These are phyloP conservation scores for Linnemannia elongata DNA, from an alignment of 192 early-diverging fungal genomes.

Conservation along the genomic window DNA sequence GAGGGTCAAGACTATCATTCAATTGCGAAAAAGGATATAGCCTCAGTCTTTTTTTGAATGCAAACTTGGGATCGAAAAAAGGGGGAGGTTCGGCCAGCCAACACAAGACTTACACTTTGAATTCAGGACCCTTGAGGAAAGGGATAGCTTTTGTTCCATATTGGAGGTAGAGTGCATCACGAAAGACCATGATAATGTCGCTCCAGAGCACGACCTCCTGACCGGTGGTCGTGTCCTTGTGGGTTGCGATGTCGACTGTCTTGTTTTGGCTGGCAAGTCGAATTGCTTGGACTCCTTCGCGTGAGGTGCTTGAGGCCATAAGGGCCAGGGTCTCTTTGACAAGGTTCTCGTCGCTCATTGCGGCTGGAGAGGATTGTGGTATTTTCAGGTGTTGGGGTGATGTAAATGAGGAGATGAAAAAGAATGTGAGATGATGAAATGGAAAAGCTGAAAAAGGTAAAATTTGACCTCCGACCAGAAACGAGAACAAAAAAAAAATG, in stretches of 20 bases:
- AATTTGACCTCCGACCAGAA: too few species aligned
- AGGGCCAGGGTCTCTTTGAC: background rate
- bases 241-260: background rate
- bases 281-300: background rate
- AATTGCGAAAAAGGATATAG: background rate
- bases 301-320: background rate
- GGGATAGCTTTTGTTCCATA: background rate
- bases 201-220: background rate
- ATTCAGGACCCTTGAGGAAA: background rate
- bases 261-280: background rate
- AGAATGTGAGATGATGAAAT: too few species aligned
- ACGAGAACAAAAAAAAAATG: too few species aligned
- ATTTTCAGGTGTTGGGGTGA: background rate
- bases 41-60: background rate
- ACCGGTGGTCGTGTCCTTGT: background rate
- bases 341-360: background rate
- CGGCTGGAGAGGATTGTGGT: background rate
- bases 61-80: background rate
- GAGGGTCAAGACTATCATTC: background rate
- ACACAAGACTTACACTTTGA: background rate
- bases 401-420: too few species aligned
- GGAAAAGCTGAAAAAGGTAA: too few species aligned
- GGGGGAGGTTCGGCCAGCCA: background rate
- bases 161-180: background rate
- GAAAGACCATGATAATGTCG: background rate